Evolutionary conservation across 139 green algal species (phyloP).

Genomic region (Chlorokybus atmophyticus): DNA sequence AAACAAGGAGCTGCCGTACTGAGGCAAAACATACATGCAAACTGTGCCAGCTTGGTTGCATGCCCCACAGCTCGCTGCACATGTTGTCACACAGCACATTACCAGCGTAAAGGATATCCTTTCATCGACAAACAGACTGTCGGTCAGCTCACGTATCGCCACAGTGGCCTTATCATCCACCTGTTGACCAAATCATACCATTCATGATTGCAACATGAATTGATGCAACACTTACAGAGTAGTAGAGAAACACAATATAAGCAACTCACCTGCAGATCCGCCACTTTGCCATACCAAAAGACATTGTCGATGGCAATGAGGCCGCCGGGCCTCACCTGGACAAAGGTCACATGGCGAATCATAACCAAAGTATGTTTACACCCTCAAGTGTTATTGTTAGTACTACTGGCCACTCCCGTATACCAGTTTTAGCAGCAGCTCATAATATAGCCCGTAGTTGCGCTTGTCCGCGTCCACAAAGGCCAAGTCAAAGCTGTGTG

Average conservation of each 20-base stretch:
- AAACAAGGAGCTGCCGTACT: too few relatives aligned
- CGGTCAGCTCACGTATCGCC: conserved; percentile 63
- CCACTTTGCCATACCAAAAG: conserved; percentile 44
- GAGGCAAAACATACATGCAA: too few relatives aligned
- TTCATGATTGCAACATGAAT: conserved; percentile 3
- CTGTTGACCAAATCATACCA: conserved; percentile 15
- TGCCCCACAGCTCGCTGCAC: too few relatives aligned
- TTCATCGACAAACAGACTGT: conserved; percentile 44
- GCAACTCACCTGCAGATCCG: conserved; percentile 25
- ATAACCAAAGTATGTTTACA: too few relatives aligned
- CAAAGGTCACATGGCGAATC: too few relatives aligned
- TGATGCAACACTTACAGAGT: conserved; percentile 1
- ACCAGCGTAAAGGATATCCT: conserved; percentile 48
- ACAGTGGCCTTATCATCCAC: conserved; percentile 44
- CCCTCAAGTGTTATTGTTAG: too few relatives aligned
- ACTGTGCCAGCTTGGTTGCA: too few relatives aligned
- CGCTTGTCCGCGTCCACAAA: conserved; percentile 91
- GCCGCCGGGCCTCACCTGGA: conserved; percentile 59
- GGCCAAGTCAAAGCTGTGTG: conserved; percentile 58
- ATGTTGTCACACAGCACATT: too few relatives aligned
- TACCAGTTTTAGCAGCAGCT: conserved; percentile 60
- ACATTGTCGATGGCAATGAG: conserved; percentile 88
- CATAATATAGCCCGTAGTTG: conserved; percentile 67
- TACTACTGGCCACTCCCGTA: too few relatives aligned
- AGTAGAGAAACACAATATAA: not conserved